Evolutionary conservation across 257 asterid genomes (phyloP).

Genomic region (Solanum medicagineum): DNA sequence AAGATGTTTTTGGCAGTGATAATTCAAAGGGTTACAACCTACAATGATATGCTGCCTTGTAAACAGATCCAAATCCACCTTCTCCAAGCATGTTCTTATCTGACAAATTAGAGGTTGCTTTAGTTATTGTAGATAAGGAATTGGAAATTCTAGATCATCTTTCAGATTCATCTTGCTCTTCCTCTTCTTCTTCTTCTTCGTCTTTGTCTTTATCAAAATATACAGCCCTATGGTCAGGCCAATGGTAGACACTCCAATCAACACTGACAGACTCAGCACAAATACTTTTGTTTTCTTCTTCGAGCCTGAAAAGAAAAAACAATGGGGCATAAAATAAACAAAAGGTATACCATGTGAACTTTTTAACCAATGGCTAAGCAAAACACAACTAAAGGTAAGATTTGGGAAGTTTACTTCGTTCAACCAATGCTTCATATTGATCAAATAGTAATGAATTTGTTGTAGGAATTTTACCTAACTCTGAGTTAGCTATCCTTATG

Average conservation of each 20-base stretch:
- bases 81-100: slow-evolving; percentile 11
- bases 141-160: slow-evolving; percentile 12
- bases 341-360: too few species aligned
- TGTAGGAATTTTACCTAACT: not conserved
- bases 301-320: too few species aligned
- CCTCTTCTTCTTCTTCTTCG: not conserved
- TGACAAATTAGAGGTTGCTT: slow-evolving; percentile 15
- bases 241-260: not conserved
- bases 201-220: not conserved
- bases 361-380: too few species aligned
- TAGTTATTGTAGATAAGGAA: slow-evolving; percentile 1
- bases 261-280: not conserved
- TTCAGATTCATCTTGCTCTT: not conserved
- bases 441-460: not conserved
- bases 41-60: slow-evolving; percentile 9
- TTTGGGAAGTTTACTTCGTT: too few species aligned
- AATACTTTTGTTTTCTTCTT: not conserved
- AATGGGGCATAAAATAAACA: too few species aligned
- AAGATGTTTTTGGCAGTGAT: not conserved
- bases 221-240: not conserved
- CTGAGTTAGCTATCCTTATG: not conserved
- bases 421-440: not conserved
- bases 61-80: slow-evolving; percentile 22
- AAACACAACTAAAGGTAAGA: too few species aligned
- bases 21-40: not conserved